Evolutionary conservation across 2,329 filamentous ascomycete species (phyloP).

Genomic region (Cladophialophora carrionii): DNA sequence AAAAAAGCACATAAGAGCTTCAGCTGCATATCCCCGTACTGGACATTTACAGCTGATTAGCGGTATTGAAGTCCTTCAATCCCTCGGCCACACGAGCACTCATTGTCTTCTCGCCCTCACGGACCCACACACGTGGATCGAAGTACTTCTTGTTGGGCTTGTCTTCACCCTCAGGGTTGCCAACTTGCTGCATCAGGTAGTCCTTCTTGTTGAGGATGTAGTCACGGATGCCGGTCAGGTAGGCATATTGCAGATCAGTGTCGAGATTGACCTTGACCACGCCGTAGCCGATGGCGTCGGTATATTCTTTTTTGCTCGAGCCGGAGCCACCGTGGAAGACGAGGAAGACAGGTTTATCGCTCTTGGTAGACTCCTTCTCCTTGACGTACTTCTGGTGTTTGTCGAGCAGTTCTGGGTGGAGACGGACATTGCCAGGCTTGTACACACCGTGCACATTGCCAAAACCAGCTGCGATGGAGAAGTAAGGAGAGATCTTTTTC

Average conservation of each 20-base stretch:
- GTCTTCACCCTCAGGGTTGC: slow-evolving; percentile 92
- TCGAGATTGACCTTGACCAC: slow-evolving; percentile 99
- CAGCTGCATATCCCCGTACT: not conserved
- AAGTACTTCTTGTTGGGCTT: slow-evolving; percentile 99
- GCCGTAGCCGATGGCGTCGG: slow-evolving; percentile 84
- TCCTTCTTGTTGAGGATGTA: slow-evolving; percentile 94
- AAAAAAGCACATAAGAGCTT: slow-evolving; percentile 3
- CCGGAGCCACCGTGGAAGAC: slow-evolving; percentile 99
- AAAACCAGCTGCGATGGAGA: slow-evolving; percentile 97
- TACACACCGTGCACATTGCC: slow-evolving; percentile 99
- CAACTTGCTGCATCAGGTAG: slow-evolving; percentile 82
- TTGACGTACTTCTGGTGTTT: slow-evolving; percentile 96
- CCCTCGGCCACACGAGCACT: slow-evolving; percentile 75
- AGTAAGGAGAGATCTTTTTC: slow-evolving; percentile 85
- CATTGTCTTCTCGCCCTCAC: slow-evolving; percentile 95
- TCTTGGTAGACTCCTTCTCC: slow-evolving; percentile 70
- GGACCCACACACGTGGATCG: slow-evolving; percentile 90
- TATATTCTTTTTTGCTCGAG: slow-evolving; percentile 86
- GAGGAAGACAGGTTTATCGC: slow-evolving; percentile 94
- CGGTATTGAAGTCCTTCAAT: slow-evolving; percentile 88
- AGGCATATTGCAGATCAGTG: slow-evolving; percentile 96
- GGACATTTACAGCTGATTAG: slow-evolving; percentile 69
- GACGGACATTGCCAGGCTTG: slow-evolving; percentile 95
- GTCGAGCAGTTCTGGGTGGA: slow-evolving; percentile 90
- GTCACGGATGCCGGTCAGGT: slow-evolving; percentile 89